Evolutionary conservation across 768 basidiomycete species (phyloP), one percentile per base, ranked within the genome.

Genomic region (Agrocybe pediades): DNA sequence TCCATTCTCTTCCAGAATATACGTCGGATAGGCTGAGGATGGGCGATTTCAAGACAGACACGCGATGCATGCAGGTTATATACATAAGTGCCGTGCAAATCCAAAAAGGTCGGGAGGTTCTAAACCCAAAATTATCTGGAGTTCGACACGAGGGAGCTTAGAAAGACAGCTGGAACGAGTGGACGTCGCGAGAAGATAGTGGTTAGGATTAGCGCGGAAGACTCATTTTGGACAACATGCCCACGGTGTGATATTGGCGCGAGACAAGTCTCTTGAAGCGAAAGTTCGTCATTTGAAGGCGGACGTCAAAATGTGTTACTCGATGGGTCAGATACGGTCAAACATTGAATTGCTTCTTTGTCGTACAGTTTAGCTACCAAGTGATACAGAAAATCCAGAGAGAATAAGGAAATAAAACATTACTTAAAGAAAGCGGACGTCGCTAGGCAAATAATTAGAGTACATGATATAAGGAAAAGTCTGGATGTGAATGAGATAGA

Each of bases 381-480:
- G 46, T 48, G 42, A 58, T 49, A 51, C 50, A 55, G 49, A 58
- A 39, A 55, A 52, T 45, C 51, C 42, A 42, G 23, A 33, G 41
- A 21, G 41, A 42, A 52, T 21, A 44, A 26, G 25, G 36, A 47
- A 33, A 50, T 42, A 50, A 56, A 39, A 56, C 27, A 61, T 58
- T 61, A 61, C 49, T 51, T 55, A 59, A 56, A 56, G 51, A 58
- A 52, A 50, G 46, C 29, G 46, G 54, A 48, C 41, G 52, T 13
- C 33, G 33, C 33, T 36, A 36, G 33, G 24, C 39, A 53, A 57
- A 41, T 55, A 59, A 52, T 41, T 54, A 62, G 45, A 55, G 33
- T 60, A 60, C 54, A 59, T 46, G 48, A 39, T 46, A 54, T 52
- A 44, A 36, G 33, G 13, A 41, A 53, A 54, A 54, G 57, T 58